A percentile compares a stretch with the other conserved stretches of the same genome.
Evolutionary conservation across 2,329 filamentous ascomycete species (phyloP).

Genomic region (Cytospora paraplurivora): DNA sequence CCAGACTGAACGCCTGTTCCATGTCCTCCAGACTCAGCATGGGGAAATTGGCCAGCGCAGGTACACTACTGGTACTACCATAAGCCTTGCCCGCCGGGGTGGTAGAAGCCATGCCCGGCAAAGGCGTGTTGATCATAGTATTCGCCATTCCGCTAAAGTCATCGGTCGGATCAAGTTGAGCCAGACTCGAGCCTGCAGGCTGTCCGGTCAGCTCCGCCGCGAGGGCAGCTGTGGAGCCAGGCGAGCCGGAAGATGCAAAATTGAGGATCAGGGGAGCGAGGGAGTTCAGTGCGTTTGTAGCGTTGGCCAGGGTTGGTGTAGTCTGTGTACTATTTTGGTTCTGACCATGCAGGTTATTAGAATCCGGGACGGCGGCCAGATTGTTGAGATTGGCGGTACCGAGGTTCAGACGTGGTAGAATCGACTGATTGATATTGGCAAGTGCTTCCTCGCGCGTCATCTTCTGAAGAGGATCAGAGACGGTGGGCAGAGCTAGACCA

Average conservation of each 20-base stretch:
- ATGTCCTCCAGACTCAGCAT: slow-evolving; percentile 65
- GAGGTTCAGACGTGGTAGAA: slow-evolving; percentile 61
- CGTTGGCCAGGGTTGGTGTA: slow-evolving; percentile 13
- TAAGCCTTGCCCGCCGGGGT: slow-evolving; percentile 22
- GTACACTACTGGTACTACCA: background rate
- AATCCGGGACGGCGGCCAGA: slow-evolving; percentile 19
- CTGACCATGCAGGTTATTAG: background rate
- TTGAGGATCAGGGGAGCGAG: slow-evolving; percentile 21
- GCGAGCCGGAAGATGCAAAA: slow-evolving; percentile 17
- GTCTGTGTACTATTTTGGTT: background rate
- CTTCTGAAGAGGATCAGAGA: slow-evolving; percentile 62
- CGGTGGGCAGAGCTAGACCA: slow-evolving; percentile 13
- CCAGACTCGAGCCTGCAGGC: slow-evolving; percentile 20
- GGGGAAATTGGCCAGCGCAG: slow-evolving; percentile 51
- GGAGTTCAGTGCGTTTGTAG: slow-evolving; percentile 20
- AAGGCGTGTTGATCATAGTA: slow-evolving; percentile 18
- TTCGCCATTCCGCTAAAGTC: slow-evolving; percentile 24
- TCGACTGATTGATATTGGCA: slow-evolving; percentile 70
- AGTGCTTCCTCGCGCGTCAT: slow-evolving; percentile 68
- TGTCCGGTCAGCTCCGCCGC: slow-evolving; percentile 19
- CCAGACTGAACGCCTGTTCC: slow-evolving; percentile 55
- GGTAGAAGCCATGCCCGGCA: slow-evolving; percentile 13
- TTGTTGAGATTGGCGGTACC: slow-evolving; percentile 47
- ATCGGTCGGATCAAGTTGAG: slow-evolving; percentile 20
- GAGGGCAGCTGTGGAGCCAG: slow-evolving; percentile 17